Percentiles rank a stretch among this genome's conserved stretches.
phyloP scores from a whole-genome alignment of 768 basidiomycete species.

The Russula lepida region DNA sequence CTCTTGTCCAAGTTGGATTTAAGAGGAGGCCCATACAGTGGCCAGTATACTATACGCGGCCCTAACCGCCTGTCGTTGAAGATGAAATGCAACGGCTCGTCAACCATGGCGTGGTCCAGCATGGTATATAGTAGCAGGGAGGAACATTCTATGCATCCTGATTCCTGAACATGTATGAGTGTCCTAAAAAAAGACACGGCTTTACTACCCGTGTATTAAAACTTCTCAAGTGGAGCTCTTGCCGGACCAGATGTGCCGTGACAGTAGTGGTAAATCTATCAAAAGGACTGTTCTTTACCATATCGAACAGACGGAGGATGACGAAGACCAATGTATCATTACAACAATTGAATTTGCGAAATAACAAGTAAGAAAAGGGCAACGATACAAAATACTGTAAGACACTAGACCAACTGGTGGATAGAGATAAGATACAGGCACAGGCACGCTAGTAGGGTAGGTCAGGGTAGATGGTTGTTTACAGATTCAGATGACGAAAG shows the following conservation, averaged over 20 bases:
- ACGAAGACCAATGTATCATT: too few species aligned
- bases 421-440: neutral
- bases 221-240: neutral
- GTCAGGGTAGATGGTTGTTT: conserved; percentile 3
- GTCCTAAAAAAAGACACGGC: too few species aligned
- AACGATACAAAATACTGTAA: neutral
- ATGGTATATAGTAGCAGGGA: too few species aligned
- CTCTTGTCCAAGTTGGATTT: too few species aligned
- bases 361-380: neutral
- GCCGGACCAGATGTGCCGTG: neutral
- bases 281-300: neutral
- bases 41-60: too few species aligned
- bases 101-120: too few species aligned
- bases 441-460: neutral
- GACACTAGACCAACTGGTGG: neutral
- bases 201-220: too few species aligned
- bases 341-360: conserved; percentile 8
- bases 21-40: too few species aligned
- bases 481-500: conserved; percentile 18
- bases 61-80: too few species aligned
- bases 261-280: neutral
- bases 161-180: too few species aligned
- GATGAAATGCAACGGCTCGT: too few species aligned
- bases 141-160: too few species aligned
- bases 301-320: neutral